phyloP scores from a whole-genome alignment of 768 basidiomycete species.

The Suillus sp. region DNA sequence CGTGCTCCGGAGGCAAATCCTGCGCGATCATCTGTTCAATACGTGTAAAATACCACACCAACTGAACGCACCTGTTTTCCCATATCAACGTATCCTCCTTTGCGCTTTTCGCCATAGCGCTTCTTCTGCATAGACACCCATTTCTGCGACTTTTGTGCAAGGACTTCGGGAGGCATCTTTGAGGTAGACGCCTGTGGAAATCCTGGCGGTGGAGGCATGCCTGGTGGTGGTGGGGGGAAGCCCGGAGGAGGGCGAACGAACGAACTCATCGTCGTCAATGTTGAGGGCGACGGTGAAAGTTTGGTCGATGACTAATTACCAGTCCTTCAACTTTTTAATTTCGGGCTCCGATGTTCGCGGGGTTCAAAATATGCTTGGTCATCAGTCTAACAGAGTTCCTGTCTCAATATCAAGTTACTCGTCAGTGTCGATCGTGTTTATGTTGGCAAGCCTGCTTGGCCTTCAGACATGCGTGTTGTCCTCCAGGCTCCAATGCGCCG shows the following conservation, averaged over 20 bases:
- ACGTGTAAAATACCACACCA: slow-evolving; percentile 4
- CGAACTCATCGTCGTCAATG: slow-evolving; percentile 35
- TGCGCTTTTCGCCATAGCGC: slow-evolving; percentile 89
- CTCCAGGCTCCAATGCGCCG: neutral
- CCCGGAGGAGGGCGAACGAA: slow-evolving; percentile 37
- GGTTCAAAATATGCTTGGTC: neutral
- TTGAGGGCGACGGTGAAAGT: slow-evolving; percentile 31
- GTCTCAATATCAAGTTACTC: too few species aligned
- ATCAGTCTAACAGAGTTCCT: too few species aligned
- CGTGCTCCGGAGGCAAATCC: slow-evolving; percentile 96
- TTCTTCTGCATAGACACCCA: slow-evolving; percentile 94
- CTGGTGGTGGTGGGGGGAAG: slow-evolving; percentile 41
- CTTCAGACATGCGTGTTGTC: neutral
- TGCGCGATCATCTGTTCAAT: slow-evolving; percentile 32
- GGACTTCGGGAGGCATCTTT: slow-evolving; percentile 62
- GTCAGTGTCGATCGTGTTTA: too few species aligned
- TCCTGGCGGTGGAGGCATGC: slow-evolving; percentile 41
- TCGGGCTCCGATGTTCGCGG: slow-evolving; percentile 26
- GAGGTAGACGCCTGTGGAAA: slow-evolving; percentile 38
- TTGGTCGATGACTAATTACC: slow-evolving; percentile 28
- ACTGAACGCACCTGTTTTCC: slow-evolving; percentile 78
- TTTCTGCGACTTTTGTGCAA: slow-evolving; percentile 93
- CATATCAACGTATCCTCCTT: slow-evolving; percentile 88
- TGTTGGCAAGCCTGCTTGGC: neutral
- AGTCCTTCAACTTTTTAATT: slow-evolving; percentile 11